Evolutionary conservation across 805 yeast genomes (phyloP).

Genomic region (Hanseniaspora hatyaiensis): DNA sequence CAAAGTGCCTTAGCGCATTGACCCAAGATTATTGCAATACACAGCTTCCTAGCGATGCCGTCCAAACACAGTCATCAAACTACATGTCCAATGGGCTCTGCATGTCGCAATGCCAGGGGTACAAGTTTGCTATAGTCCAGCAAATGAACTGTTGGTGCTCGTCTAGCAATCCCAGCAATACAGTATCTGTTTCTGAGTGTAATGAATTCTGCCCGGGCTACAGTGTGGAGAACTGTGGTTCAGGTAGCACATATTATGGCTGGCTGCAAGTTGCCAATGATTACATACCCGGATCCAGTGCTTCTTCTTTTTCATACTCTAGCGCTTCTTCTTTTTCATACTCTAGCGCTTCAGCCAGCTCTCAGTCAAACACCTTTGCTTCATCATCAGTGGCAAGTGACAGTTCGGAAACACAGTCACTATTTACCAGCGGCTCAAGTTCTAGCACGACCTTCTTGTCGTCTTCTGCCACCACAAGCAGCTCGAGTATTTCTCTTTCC

Average conservation of each 20-base stretch:
- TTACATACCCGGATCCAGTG: slow-evolving; percentile 1
- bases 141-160: slow-evolving; percentile 25
- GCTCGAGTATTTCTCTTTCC: slow-evolving; percentile 8
- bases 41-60: slow-evolving; percentile 10
- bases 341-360: neutral
- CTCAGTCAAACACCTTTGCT: neutral
- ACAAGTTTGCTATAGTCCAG: slow-evolving; percentile 24
- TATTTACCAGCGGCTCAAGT: neutral
- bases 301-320: slow-evolving; percentile 8
- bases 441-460: too few species aligned
- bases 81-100: slow-evolving; percentile 24
- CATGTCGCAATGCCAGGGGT: slow-evolving; percentile 21
- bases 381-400: neutral
- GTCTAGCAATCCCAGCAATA: slow-evolving; percentile 19
- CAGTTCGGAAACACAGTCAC: neutral
- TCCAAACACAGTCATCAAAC: slow-evolving; percentile 1
- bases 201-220: slow-evolving; percentile 24
- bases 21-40: slow-evolving; percentile 13
- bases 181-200: slow-evolving; percentile 20
- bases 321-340: slow-evolving; percentile 4
- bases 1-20: too few species aligned
- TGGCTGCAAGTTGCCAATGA: slow-evolving; percentile 21
- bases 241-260: slow-evolving; percentile 20
- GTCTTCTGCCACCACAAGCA: neutral
- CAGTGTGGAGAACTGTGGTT: slow-evolving; percentile 24